Evolutionary conservation across 495 filamentous ascomycete genomes (phyloP).

Genomic region (Amniculicola lignicola): DNA sequence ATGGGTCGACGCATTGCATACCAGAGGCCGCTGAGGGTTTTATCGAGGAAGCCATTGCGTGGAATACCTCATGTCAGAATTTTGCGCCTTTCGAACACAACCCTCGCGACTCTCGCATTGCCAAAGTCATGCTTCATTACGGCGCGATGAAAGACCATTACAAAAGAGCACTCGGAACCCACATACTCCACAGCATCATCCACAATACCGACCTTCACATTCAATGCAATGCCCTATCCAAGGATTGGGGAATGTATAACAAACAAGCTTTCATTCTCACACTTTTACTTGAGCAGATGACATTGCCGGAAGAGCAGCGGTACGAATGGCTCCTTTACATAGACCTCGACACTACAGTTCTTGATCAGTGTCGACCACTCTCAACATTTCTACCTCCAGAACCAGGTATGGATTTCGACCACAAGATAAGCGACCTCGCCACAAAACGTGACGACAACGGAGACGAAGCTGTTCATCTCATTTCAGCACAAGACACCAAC

Average conservation of each 20-base stretch:
- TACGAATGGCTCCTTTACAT: constrained; percentile 55
- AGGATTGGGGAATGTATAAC: constrained; percentile 40
- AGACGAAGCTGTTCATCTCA: too few relatives aligned
- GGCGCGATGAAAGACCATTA: not conserved
- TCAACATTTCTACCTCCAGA: constrained; percentile 47
- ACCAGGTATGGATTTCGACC: constrained; percentile 22
- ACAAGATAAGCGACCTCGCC: too few relatives aligned
- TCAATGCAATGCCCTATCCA: not conserved
- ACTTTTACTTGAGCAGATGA: constrained; percentile 46
- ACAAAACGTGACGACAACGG: too few relatives aligned
- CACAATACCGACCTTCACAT: constrained; percentile 1
- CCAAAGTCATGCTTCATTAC: not conserved
- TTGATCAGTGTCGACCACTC: constrained; percentile 51
- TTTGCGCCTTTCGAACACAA: too few relatives aligned
- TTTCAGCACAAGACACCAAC: constrained; percentile 44
- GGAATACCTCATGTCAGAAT: too few relatives aligned
- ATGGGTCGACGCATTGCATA: too few relatives aligned
- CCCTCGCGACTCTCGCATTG: too few relatives aligned
- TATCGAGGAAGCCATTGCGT: too few relatives aligned
- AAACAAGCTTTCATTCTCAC: constrained; percentile 51
- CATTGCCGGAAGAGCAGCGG: constrained; percentile 46
- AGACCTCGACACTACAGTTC: constrained; percentile 51
- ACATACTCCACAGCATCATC: constrained; percentile 1
- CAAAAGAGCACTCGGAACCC: constrained; percentile 2
- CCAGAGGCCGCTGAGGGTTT: too few relatives aligned